Evolutionary conservation across 305 asterid species (phyloP).

Genomic region (Rubia peregrina): DNA sequence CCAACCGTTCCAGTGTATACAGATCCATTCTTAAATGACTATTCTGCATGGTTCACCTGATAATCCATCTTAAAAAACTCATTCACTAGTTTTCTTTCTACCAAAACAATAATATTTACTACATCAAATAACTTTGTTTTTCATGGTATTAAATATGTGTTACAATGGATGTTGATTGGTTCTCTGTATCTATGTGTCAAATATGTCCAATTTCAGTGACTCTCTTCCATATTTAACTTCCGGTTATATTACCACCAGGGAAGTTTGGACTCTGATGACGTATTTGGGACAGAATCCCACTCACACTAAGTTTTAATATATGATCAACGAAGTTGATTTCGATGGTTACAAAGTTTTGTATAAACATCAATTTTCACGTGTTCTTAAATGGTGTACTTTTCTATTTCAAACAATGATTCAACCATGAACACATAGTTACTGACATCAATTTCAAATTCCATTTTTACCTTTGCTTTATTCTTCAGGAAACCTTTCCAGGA

Average conservation of each 20-base stretch:
- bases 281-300: conserved; percentile 76
- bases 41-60: too few species aligned
- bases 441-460: too few species aligned
- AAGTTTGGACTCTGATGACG: conserved; percentile 81
- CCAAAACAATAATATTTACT: background rate
- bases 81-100: background rate
- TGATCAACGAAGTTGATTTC: conserved; percentile 85
- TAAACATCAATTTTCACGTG: too few species aligned
- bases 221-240: background rate
- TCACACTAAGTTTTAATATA: conserved; percentile 72
- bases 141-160: background rate
- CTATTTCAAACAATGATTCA: too few species aligned
- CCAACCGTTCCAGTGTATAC: too few species aligned
- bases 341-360: conserved; percentile 53
- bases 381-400: too few species aligned
- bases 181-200: background rate
- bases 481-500: too few species aligned
- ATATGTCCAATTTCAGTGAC: background rate
- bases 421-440: too few species aligned
- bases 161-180: background rate
- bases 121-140: background rate
- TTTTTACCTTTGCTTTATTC: too few species aligned
- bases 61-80: too few species aligned
- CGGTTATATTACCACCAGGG: conserved; percentile 88
- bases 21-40: too few species aligned